These are phyloP conservation scores for Cucurbitaria berberidis DNA, from an alignment of 2,329 filamentous ascomycete species.

Conservation along the genomic window DNA sequence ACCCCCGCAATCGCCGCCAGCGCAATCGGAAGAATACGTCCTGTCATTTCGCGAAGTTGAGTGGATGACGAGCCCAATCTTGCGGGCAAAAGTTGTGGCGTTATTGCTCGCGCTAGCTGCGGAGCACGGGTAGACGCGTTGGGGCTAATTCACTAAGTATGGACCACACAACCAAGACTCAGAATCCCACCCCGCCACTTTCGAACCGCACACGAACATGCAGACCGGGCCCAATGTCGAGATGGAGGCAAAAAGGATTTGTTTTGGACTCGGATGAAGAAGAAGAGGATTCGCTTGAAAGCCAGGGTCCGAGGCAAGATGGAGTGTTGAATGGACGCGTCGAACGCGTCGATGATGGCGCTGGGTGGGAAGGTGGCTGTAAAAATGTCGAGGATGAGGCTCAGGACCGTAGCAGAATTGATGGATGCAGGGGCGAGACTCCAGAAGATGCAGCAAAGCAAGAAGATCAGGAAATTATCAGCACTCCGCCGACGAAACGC, in stretches of 20 bases:
- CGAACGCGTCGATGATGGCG: constrained; percentile 21
- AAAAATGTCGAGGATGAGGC: background rate
- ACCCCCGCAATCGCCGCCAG: constrained; percentile 40
- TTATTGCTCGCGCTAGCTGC: constrained; percentile 16
- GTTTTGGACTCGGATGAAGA: constrained; percentile 61
- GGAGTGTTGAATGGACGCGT: constrained; percentile 18
- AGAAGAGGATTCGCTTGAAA: constrained; percentile 46
- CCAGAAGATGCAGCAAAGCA: background rate
- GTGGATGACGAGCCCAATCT: constrained; percentile 26
- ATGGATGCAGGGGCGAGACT: background rate
- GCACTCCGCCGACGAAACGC: constrained; percentile 11
- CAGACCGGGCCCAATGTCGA: constrained; percentile 52
- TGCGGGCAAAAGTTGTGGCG: constrained; percentile 19
- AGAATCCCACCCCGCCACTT: constrained; percentile 21
- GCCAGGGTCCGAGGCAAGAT: constrained; percentile 20
- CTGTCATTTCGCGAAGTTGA: constrained; percentile 31
- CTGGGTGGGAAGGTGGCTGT: background rate
- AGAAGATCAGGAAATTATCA: background rate
- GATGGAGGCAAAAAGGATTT: constrained; percentile 57
- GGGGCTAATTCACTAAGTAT: constrained; percentile 1
- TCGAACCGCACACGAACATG: constrained; percentile 39
- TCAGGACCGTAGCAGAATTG: constrained; percentile 1
- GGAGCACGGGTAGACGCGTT: constrained; percentile 32
- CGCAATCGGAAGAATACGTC: constrained; percentile 42
- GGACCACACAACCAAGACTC: constrained; percentile 11